Evolutionary conservation across 306 rosid genomes (phyloP), one percentile per base, ranked within the genome.

Genomic region (Malus fusca): DNA sequence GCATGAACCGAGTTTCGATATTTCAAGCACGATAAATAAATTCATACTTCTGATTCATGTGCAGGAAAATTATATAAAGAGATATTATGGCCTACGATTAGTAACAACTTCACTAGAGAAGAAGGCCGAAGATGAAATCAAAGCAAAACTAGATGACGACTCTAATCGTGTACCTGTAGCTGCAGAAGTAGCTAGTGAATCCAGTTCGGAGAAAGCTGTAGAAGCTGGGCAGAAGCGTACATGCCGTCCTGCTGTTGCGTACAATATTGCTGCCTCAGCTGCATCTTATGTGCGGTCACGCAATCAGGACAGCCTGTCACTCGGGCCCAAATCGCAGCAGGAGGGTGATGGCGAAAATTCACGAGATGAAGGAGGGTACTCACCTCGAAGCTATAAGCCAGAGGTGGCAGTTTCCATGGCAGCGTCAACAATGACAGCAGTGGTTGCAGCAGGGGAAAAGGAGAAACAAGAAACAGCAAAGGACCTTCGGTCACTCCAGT

Each of bases 391-490:
- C 40, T 87, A 81, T 62, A 90, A 88, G 23, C 86, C 96, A 18
- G 96, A 91, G 87, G 96, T 88, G 23, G 98, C 98, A 5, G 96
- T 90, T 72, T 90, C 80, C 66, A 84, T 93, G 68, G 91, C 95
- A 12, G 95, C 98, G 2, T 90, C 98, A 65, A 89, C 97, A n/a
- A 89, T 93, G 98, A 93, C 98, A 14, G 82, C 87, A 19, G 87
- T 93, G 72, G 95, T 95, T 74, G 97, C 97, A 7, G 97, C 97
- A 4, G 96, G 90, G 23, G 98, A 95, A 88, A 83, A 17, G 83
- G 85, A 87, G 82, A 92, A 82, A 44, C 96, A 87, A 74, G 96
- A 92, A 80, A 85, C 97, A 42, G 98, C 98, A 4, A 81, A 85
- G 60, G 88, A 81, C 71, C 97, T 95, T 40, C 97, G 86, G 82